phyloP scores from a whole-genome alignment of 192 early-diverging fungal species.

The Coemansia sp. region DNA sequence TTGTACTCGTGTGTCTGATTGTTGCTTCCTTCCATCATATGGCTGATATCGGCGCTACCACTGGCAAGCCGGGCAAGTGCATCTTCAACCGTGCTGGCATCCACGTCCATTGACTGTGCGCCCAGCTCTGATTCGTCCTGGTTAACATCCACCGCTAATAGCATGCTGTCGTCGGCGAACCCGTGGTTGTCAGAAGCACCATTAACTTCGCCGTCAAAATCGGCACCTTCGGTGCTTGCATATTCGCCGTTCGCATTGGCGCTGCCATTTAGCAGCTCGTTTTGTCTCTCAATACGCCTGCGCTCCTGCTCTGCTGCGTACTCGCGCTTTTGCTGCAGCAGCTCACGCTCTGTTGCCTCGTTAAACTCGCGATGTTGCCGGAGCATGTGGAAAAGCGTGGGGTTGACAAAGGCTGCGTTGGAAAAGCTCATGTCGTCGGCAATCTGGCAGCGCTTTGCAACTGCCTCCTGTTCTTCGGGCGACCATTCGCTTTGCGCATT shows the following conservation, averaged over 20 bases:
- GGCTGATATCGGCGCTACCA: not conserved
- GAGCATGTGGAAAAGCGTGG: constrained; percentile 54
- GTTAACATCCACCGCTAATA: constrained; percentile 10
- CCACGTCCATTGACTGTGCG: constrained; percentile 38
- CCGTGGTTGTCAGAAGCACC: not conserved
- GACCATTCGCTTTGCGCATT: constrained; percentile 41
- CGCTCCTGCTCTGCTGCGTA: constrained; percentile 34
- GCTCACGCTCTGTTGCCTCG: constrained; percentile 52
- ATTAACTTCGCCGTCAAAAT: not conserved
- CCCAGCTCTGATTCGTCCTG: constrained; percentile 10
- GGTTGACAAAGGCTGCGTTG: constrained; percentile 52
- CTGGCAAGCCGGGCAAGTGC: constrained; percentile 42
- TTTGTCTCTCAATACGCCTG: constrained; percentile 15
- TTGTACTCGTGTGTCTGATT: not conserved
- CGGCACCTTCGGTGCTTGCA: not conserved
- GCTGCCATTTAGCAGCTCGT: constrained; percentile 3
- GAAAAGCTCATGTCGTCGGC: constrained; percentile 53
- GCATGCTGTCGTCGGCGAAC: constrained; percentile 19
- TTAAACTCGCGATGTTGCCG: constrained; percentile 55
- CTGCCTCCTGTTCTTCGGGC: constrained; percentile 21
- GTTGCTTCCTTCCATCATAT: not conserved
- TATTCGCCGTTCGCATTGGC: not conserved
- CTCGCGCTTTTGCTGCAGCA: constrained; percentile 42
- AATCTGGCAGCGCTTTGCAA: constrained; percentile 40
- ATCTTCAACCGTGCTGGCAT: constrained; percentile 39